These are phyloP conservation scores for Zalaria sp. DNA, from an alignment of 2,329 filamentous ascomycete genomes.

Conservation along the genomic window DNA sequence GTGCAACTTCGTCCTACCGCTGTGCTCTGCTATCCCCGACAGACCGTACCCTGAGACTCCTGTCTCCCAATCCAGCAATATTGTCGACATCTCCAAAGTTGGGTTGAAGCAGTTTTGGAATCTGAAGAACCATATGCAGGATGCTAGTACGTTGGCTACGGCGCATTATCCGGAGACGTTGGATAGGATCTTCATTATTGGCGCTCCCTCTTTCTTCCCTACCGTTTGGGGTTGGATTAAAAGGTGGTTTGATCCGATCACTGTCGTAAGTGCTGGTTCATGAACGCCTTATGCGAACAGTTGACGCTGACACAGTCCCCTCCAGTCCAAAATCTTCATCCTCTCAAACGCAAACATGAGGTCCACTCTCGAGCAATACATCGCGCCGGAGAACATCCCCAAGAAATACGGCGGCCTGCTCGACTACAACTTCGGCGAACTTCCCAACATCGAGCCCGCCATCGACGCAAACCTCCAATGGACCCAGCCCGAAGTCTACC, in stretches of 20 bases:
- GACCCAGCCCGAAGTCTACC: conserved; percentile 16
- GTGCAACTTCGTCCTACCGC: conserved; percentile 70
- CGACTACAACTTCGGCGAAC: conserved; percentile 66
- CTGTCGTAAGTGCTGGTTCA: conserved; percentile 49
- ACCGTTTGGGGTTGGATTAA: conserved; percentile 94
- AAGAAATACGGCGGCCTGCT: conserved; percentile 80
- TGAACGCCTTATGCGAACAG: conserved; percentile 64
- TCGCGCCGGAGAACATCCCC: conserved; percentile 71
- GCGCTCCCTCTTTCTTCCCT: conserved; percentile 79
- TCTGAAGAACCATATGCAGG: conserved; percentile 84
- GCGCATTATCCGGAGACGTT: conserved; percentile 92
- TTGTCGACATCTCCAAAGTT: conserved; percentile 81
- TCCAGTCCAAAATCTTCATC: conserved; percentile 79
- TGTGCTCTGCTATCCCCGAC: conserved; percentile 63
- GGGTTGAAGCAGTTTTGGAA: conserved; percentile 94
- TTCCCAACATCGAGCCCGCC: conserved; percentile 53
- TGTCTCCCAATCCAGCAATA: conserved; percentile 84
- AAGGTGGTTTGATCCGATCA: conserved; percentile 82
- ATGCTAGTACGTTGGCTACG: conserved; percentile 74
- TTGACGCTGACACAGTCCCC: conserved; percentile 7
- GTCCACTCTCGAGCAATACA: conserved; percentile 64
- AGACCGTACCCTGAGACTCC: conserved; percentile 66
- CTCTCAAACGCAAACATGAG: conserved; percentile 59
- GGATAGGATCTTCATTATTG: conserved; percentile 76
- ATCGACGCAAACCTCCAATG: conserved; percentile 29